Evolutionary conservation across 208 protist genomes (phyloP), one percentile per base, ranked within the genome.

Genomic region (Trypanosoma lewisi): DNA sequence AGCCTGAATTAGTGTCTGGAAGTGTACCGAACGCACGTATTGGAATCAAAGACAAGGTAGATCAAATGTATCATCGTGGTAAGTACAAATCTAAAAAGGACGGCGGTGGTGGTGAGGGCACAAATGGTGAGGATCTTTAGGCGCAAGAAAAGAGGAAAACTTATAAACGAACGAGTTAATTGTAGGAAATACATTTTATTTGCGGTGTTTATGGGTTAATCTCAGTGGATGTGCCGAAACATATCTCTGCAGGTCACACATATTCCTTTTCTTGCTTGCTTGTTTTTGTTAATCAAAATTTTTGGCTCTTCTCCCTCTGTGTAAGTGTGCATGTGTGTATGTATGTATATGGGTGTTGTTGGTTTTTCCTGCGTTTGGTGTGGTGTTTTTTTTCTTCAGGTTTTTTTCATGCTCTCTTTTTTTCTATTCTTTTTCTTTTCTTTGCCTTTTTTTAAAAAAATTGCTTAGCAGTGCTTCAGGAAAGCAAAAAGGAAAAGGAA

Each of bases 81-180:
- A 91, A 87, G 74, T 83, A 83, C 68, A 91, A 94, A 62, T 45
- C 19, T 33, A 67, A 78, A 57, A 82, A 81, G 37, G 65, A 61
- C 23, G 63, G 54, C 42, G 67, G 59, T 50, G 61, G 54, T 45
- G 67, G 59, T 50, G 61, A 53, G 7, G 37, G 54, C 0, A 19
- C 50, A 27, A 60, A 48, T 59, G 80, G 73, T 17, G 87, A 93
- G 45, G 81, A 90, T 54, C 54, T 87, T 51, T 90, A 70, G 50
- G 3, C 27, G 17, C 2, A 3, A 5, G 21, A 45, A 44, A 2
- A 16, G 9, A 47, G 12, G 36, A 2, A 8, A 6, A 28, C 12
- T 2, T 9, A 25, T 33, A 39, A 16, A 12, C 25, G 8, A 61
- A 6, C 12, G 23, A n/a, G n/a, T n/a, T n/a, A n/a, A n/a, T n/a